These are phyloP conservation scores for Pythium brassicae DNA, from an alignment of 352 stramenopile species.

Conservation along the genomic window DNA sequence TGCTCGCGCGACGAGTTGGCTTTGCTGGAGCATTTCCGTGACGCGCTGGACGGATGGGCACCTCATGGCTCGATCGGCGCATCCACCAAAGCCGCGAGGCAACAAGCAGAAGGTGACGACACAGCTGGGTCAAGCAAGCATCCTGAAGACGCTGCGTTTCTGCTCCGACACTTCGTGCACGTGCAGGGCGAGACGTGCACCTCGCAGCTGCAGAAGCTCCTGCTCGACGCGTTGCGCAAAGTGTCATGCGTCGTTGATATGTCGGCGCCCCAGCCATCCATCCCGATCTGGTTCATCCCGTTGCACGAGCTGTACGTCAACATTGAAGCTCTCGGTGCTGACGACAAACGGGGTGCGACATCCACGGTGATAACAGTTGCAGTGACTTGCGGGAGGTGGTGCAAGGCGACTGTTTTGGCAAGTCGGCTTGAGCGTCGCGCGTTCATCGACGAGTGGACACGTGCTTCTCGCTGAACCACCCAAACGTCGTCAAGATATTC, in stretches of 20 bases:
- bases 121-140: neutral
- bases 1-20: no score
- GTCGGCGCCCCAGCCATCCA: neutral
- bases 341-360: neutral
- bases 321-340: slow-evolving; percentile 18
- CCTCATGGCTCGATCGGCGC: neutral
- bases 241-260: neutral
- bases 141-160: neutral
- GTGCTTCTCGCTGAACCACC: slow-evolving; percentile 30
- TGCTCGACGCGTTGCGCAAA: neutral
- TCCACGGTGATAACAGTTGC: neutral
- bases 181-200: neutral
- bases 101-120: neutral
- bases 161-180: neutral
- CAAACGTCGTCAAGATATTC: slow-evolving; percentile 16
- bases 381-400: slow-evolving; percentile 20
- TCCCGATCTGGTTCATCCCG: slow-evolving; percentile 56
- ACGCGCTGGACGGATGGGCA: neutral
- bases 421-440: neutral
- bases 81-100: neutral
- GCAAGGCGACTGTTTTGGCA: slow-evolving; percentile 24
- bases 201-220: neutral
- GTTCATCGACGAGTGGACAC: neutral
- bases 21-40: neutral
- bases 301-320: slow-evolving; percentile 85